Conservation (phyloP, 805 yeast genomes). For the Kodamaea leandrae region DNA sequence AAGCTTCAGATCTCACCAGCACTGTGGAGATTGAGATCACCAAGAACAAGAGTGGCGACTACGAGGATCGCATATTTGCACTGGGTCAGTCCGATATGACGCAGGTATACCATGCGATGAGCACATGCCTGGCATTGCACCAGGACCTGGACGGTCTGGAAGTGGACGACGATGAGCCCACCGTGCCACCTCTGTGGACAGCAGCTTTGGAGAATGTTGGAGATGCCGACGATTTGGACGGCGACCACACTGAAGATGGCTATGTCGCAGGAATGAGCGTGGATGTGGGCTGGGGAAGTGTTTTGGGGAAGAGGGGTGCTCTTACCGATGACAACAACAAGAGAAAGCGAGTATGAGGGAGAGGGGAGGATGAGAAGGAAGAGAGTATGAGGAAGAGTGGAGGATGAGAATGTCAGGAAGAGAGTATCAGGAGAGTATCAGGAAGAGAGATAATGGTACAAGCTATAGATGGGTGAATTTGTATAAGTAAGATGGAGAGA, state of each 20-base stretch:
- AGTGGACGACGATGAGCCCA: slow-evolving; percentile 10
- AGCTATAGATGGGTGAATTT: too few relatives aligned
- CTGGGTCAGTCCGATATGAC: slow-evolving; percentile 9
- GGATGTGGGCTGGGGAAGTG: slow-evolving; percentile 36
- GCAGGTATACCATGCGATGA: slow-evolving; percentile 32
- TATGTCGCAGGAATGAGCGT: slow-evolving; percentile 41
- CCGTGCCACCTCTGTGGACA: slow-evolving; percentile 26
- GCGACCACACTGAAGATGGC: slow-evolving; percentile 16
- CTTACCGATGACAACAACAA: background rate
- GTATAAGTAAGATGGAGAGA: too few relatives aligned
- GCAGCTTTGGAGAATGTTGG: slow-evolving; percentile 23
- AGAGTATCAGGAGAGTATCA: too few relatives aligned
- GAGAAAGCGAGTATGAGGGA: background rate
- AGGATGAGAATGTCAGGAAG: too few relatives aligned
- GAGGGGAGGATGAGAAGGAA: too few relatives aligned
- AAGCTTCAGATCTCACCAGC: slow-evolving; percentile 17
- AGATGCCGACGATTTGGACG: slow-evolving; percentile 38
- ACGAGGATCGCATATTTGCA: slow-evolving; percentile 14
- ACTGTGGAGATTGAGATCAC: slow-evolving; percentile 21
- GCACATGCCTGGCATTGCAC: slow-evolving; percentile 39
- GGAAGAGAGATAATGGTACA: too few relatives aligned
- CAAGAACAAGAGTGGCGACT: slow-evolving; percentile 2
- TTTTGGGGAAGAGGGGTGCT: slow-evolving; percentile 28
- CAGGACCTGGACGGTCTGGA: slow-evolving; percentile 27
- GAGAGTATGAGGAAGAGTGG: too few relatives aligned